Conservation (phyloP, 2,329 filamentous ascomycete genomes). For the Simplicillium aogashimaense region DNA sequence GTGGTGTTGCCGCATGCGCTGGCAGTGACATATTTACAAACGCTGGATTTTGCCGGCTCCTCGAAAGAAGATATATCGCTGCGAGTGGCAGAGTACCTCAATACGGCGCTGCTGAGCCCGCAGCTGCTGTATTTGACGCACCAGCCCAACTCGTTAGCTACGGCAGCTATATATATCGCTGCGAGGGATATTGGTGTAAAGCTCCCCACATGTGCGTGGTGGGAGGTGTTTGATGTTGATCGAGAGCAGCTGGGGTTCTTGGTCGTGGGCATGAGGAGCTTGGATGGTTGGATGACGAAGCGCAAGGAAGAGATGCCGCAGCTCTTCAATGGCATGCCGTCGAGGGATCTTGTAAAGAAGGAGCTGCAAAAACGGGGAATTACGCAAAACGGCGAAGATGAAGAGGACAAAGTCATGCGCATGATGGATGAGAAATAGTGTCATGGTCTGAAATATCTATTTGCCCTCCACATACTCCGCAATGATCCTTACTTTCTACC, state of each 20-base stretch:
- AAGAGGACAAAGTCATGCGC: slow-evolving; percentile 34
- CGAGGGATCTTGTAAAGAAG: slow-evolving; percentile 43
- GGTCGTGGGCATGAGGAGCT: slow-evolving; percentile 74
- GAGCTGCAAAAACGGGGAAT: slow-evolving; percentile 48
- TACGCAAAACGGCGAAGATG: slow-evolving; percentile 19
- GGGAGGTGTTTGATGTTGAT: slow-evolving; percentile 96
- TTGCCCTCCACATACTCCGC: too few species aligned
- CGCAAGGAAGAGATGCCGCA: slow-evolving; percentile 48
- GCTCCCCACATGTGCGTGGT: slow-evolving; percentile 81
- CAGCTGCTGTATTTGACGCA: slow-evolving; percentile 88
- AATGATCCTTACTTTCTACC: too few species aligned
- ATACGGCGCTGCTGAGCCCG: slow-evolving; percentile 74
- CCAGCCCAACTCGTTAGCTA: slow-evolving; percentile 76
- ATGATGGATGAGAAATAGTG: slow-evolving; percentile 7
- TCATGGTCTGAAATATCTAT: too few species aligned
- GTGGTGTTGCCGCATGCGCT: slow-evolving; percentile 79
- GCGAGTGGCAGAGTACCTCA: slow-evolving; percentile 68
- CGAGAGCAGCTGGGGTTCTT: slow-evolving; percentile 89
- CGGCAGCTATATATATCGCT: slow-evolving; percentile 84
- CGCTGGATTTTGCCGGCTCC: slow-evolving; percentile 57
- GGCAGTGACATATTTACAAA: slow-evolving; percentile 85
- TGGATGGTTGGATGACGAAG: slow-evolving; percentile 57
- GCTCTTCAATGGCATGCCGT: slow-evolving; percentile 40
- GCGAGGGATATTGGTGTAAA: slow-evolving; percentile 67
- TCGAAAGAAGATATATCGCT: slow-evolving; percentile 45